Evolutionary conservation across 768 basidiomycete species (phyloP).

Genomic region (Suillus placidus): DNA sequence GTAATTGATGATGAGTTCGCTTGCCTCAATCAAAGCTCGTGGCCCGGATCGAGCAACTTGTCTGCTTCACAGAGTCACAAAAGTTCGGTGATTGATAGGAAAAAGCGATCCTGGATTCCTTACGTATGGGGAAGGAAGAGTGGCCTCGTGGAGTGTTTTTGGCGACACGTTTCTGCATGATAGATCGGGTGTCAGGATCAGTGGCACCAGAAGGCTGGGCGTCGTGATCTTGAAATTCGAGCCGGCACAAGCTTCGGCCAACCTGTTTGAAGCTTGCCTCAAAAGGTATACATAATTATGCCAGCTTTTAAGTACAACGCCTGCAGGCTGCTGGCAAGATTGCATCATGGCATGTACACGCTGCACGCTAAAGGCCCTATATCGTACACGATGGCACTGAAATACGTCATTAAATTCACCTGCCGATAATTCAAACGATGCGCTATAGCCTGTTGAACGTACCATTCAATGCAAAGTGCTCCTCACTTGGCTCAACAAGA

Average conservation of each 20-base stretch:
- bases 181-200: background rate
- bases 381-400: background rate
- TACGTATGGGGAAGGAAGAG: constrained; percentile 4
- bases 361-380: background rate
- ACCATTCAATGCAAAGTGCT: background rate
- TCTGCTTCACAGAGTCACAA: background rate
- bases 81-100: background rate
- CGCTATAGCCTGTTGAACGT: background rate
- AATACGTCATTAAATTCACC: constrained; percentile 1
- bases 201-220: background rate
- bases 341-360: background rate
- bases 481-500: background rate
- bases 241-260: background rate
- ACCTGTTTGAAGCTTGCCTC: background rate
- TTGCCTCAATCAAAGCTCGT: background rate
- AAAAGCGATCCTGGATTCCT: background rate
- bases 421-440: background rate
- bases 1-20: background rate
- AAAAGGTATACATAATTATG: background rate
- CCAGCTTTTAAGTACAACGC: background rate
- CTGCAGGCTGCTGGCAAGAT: background rate
- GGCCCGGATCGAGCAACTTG: background rate
- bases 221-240: background rate
- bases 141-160: background rate
- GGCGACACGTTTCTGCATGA: background rate